Evolutionary conservation across 2,329 filamentous ascomycete species (phyloP), one percentile per base, ranked within the genome.

Genomic region (Aspergillus hiratsukae): DNA sequence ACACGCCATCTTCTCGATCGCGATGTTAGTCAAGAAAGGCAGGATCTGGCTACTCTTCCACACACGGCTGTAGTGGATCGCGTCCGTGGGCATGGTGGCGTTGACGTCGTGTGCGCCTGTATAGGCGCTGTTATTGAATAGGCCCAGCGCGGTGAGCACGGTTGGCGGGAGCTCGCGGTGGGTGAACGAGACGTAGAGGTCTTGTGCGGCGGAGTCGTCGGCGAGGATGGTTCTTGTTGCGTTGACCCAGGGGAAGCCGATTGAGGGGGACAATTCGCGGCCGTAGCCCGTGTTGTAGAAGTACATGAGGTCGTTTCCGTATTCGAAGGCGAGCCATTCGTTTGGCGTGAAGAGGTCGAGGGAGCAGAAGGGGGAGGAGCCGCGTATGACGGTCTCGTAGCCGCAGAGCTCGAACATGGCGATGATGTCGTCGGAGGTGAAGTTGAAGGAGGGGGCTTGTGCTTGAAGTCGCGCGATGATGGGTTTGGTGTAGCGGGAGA

Each of bases 161-260:
- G 84, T 85, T 1, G 87, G 86, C 1, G 86, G 86, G 2, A 89
- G 74, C 68, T 89, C 86, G 21, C 86, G 82, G 67, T 89, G 86
- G 0, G 86, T 88, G 73, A 89, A 89, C 52, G 83, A 85, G 43
- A 88, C 77, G 65, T 85, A 87, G 7, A 89, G 76, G 55, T 88
- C 83, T 64, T 88, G 80, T 14, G 69, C 64, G 52, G 71, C 69
- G 4, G 71, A 68, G 3, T 66, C 64, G 54, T 69, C 72, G 37
- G 83, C 65, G 9, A 86, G 72, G 0, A 83, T 72, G 9, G 73
- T 64, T 0, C 83, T 76, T 0, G 84, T 85, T 0, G 84, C 81
- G 60, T 87, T 87, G 5, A 88, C 66, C 87, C 87, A 89, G 0
- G 86, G 86, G 53, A 84, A 80, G 1, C 87, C 87, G 5, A 88